These are phyloP conservation scores for Tuber calosporum DNA, from an alignment of 495 filamentous ascomycete genomes.

Conservation along the genomic window DNA sequence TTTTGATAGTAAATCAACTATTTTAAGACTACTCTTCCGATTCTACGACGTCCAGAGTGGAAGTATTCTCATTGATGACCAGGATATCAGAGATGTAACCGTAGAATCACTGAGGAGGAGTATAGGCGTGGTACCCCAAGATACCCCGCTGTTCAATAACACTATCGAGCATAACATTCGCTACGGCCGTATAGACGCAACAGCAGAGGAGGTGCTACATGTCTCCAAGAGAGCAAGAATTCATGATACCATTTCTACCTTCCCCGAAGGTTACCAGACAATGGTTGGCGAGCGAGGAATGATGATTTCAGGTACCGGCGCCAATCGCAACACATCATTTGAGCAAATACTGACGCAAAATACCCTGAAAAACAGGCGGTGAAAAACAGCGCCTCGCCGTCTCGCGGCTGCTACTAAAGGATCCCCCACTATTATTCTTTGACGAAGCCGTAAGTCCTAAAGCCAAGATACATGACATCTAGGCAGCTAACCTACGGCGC, in stretches of 20 bases:
- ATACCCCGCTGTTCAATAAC: slow-evolving; percentile 94
- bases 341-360: neutral
- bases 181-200: slow-evolving; percentile 81
- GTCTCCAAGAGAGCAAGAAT: slow-evolving; percentile 77
- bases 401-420: slow-evolving; percentile 77
- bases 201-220: slow-evolving; percentile 61
- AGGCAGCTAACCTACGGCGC: slow-evolving; percentile 6
- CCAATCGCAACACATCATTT: neutral
- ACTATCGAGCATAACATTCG: slow-evolving; percentile 91
- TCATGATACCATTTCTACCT: slow-evolving; percentile 66
- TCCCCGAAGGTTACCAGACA: slow-evolving; percentile 82
- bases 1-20: slow-evolving; percentile 65
- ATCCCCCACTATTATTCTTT: slow-evolving; percentile 89
- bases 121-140: slow-evolving; percentile 95
- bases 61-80: slow-evolving; percentile 82
- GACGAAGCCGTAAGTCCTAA: slow-evolving; percentile 69
- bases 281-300: slow-evolving; percentile 92
- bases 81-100: slow-evolving; percentile 77
- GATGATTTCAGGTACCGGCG: slow-evolving; percentile 71
- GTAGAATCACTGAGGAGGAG: slow-evolving; percentile 73
- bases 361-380: slow-evolving; percentile 48
- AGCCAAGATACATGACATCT: neutral
- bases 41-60: slow-evolving; percentile 88
- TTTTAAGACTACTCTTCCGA: slow-evolving; percentile 82
- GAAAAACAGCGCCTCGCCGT: slow-evolving; percentile 94